Percentiles rank a stretch among this genome's conserved stretches.
Conservation (phyloP, 129 eudicot genomes). For the Erigeron canadensis region DNA sequence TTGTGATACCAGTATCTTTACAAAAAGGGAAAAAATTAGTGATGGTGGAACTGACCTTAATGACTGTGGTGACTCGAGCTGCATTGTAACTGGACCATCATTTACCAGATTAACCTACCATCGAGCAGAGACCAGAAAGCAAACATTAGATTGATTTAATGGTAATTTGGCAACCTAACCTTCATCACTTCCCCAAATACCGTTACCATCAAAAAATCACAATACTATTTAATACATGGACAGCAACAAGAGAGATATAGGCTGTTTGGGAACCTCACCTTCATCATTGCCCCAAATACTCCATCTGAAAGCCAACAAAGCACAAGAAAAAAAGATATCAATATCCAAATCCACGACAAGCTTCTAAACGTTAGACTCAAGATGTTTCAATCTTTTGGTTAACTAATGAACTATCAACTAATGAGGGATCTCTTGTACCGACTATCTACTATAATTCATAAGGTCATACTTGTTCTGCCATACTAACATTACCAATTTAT, state of each 20-base stretch:
- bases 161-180: neutral
- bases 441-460: neutral
- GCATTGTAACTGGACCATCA: slow-evolving; percentile 98
- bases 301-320: slow-evolving; percentile 59
- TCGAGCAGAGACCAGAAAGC: slow-evolving; percentile 10
- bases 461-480: neutral
- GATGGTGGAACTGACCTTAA: slow-evolving; percentile 43
- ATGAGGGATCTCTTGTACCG: neutral
- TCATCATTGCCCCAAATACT: slow-evolving; percentile 97
- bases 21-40: neutral
- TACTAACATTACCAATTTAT: neutral
- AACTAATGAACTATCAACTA: neutral
- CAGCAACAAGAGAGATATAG: neutral
- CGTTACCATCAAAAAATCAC: neutral
- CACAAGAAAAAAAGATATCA: neutral
- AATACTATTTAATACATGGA: neutral
- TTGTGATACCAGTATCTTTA: neutral
- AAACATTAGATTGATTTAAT: slow-evolving; percentile 24
- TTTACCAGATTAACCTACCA: slow-evolving; percentile 81
- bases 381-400: neutral
- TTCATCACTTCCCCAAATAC: neutral
- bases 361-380: neutral
- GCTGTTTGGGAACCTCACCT: slow-evolving; percentile 46
- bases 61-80: slow-evolving; percentile 76
- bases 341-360: neutral